These are phyloP conservation scores for Alternaria arbusti DNA, from an alignment of 2,329 filamentous ascomycete genomes.

Conservation along the genomic window DNA sequence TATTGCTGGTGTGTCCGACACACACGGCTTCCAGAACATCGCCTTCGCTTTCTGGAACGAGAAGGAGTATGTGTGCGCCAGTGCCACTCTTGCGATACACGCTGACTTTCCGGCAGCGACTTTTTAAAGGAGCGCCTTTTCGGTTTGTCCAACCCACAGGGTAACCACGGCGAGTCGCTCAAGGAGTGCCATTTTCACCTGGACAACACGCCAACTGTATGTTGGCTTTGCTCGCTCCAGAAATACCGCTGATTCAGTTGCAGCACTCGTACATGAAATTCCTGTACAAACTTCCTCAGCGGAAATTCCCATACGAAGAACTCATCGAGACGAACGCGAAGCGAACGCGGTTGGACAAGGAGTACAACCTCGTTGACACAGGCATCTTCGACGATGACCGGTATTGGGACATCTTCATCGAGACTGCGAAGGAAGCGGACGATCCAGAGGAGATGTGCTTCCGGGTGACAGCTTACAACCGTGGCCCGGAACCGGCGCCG, in stretches of 20 bases:
- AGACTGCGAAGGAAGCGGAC: constrained; percentile 92
- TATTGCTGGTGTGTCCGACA: constrained; percentile 94
- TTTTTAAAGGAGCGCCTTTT: constrained; percentile 96
- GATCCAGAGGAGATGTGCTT: constrained; percentile 91
- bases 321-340: constrained; percentile 82
- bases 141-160: constrained; percentile 92
- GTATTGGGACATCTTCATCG: constrained; percentile 98
- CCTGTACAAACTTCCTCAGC: constrained; percentile 96
- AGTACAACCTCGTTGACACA: constrained; percentile 93
- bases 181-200: constrained; percentile 97
- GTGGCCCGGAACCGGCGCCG: constrained; percentile 86
- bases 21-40: constrained; percentile 89
- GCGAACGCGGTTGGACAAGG: constrained; percentile 75
- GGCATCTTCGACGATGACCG: constrained; percentile 85
- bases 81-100: too few species aligned
- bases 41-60: constrained; percentile 98
- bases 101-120: constrained; percentile 66
- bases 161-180: constrained; percentile 95
- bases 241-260: constrained; percentile 35
- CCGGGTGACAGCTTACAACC: constrained; percentile 94
- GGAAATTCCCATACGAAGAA: constrained; percentile 89
- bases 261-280: constrained; percentile 99
- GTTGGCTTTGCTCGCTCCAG: constrained; percentile 44
- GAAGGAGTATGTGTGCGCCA: constrained; percentile 71
- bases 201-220: constrained; percentile 83